These are phyloP conservation scores for Penicillium hesseltinei DNA, from an alignment of 2,329 filamentous ascomycete genomes.

Conservation along the genomic window DNA sequence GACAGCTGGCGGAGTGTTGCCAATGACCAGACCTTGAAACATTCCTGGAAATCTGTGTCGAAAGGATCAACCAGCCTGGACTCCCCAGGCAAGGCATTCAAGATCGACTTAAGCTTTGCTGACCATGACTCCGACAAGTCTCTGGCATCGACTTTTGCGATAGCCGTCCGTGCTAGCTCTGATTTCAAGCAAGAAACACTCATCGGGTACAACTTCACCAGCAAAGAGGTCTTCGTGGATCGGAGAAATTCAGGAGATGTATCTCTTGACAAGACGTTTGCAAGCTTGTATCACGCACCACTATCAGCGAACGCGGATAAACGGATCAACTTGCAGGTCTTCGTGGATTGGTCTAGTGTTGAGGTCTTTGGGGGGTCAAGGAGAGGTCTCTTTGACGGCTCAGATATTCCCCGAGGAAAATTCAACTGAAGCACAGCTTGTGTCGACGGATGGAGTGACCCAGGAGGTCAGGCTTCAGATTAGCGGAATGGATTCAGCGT, in stretches of 20 bases:
- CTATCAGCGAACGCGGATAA: slow-evolving; percentile 16
- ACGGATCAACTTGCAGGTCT: slow-evolving; percentile 21
- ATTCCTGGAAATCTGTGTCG: slow-evolving; percentile 7
- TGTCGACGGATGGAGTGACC: slow-evolving; percentile 18
- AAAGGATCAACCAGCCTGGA: slow-evolving; percentile 16
- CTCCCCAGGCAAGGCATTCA: slow-evolving; percentile 18
- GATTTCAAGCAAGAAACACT: slow-evolving; percentile 23
- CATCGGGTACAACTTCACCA: slow-evolving; percentile 30
- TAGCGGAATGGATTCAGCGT: slow-evolving; percentile 8
- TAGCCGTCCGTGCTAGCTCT: slow-evolving; percentile 19
- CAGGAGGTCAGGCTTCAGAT: slow-evolving; percentile 12
- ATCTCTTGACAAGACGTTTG: slow-evolving; percentile 26
- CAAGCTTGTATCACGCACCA: slow-evolving; percentile 20
- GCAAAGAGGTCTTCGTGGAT: slow-evolving; percentile 26
- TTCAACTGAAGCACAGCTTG: slow-evolving; percentile 17
- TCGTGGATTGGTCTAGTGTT: slow-evolving; percentile 32
- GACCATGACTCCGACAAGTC: not conserved
- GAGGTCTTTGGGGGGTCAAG: slow-evolving; percentile 31
- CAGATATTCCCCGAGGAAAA: slow-evolving; percentile 28
- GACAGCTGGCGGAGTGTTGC: slow-evolving; percentile 10
- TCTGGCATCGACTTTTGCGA: slow-evolving; percentile 18
- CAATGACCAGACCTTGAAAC: not conserved
- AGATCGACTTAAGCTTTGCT: slow-evolving; percentile 23
- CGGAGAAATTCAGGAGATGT: slow-evolving; percentile 22
- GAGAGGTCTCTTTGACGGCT: slow-evolving; percentile 28